Evolutionary conservation across 2,329 filamentous ascomycete species (phyloP).

Genomic region (Dactylellina drechsleri): DNA sequence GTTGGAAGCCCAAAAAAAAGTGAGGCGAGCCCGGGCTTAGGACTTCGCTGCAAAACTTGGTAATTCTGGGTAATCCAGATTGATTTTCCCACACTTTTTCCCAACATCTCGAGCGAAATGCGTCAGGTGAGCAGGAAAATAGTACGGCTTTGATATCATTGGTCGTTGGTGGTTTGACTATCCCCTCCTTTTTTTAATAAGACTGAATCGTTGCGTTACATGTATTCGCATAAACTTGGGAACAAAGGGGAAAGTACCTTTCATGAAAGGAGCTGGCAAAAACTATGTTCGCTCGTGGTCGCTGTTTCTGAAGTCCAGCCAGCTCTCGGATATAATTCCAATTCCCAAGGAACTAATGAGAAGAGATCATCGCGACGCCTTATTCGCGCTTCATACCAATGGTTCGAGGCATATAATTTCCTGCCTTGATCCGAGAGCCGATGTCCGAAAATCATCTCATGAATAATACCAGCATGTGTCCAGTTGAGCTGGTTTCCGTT

Average conservation of each 20-base stretch:
- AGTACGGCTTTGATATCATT: constrained; percentile 46
- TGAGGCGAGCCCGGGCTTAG: constrained; percentile 53
- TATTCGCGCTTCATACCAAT: constrained; percentile 46
- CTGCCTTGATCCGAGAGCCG: constrained; percentile 11
- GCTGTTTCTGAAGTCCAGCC: constrained; percentile 2
- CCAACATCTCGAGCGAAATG: constrained; percentile 41
- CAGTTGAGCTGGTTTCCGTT: background rate
- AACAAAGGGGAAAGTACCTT: constrained; percentile 35
- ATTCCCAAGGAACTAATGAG: constrained; percentile 35
- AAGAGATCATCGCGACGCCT: constrained; percentile 47
- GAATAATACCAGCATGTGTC: background rate
- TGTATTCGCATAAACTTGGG: constrained; percentile 52
- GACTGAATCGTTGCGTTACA: constrained; percentile 52
- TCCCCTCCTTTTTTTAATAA: constrained; percentile 35
- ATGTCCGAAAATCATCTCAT: constrained; percentile 2
- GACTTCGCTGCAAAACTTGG: constrained; percentile 48
- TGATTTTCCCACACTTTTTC: constrained; percentile 44
- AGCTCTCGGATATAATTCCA: constrained; percentile 28
- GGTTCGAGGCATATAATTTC: constrained; percentile 29
- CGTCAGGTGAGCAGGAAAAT: constrained; percentile 52
- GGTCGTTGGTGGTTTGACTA: constrained; percentile 41
- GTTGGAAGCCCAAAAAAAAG: constrained; percentile 28
- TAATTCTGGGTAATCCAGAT: constrained; percentile 52
- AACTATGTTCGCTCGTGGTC: background rate
- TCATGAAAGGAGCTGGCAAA: constrained; percentile 7